Evolutionary conservation across 2,329 filamentous ascomycete genomes (phyloP).

Genomic region (Colletotrichum godetiae): DNA sequence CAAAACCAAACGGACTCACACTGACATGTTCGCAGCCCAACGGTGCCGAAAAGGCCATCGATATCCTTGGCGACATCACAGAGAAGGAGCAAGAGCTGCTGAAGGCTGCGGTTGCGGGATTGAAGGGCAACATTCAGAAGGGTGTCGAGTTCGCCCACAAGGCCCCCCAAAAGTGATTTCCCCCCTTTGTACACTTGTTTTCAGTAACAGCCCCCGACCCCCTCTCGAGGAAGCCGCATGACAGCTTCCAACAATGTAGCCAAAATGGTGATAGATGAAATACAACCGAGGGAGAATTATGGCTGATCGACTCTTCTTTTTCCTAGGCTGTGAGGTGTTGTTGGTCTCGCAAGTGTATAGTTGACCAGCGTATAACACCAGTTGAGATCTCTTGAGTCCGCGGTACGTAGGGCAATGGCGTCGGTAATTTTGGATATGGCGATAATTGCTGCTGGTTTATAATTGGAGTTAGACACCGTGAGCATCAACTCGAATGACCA

Average conservation of each 20-base stretch:
- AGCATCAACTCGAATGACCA: slow-evolving; percentile 13
- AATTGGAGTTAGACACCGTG: slow-evolving; percentile 19
- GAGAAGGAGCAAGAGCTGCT: slow-evolving; percentile 92
- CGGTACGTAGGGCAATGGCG: slow-evolving; percentile 8
- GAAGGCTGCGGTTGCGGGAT: slow-evolving; percentile 77
- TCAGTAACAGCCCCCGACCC: slow-evolving; percentile 11
- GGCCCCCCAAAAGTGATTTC: slow-evolving; percentile 87
- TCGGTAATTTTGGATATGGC: slow-evolving; percentile 21
- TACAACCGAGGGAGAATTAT: slow-evolving; percentile 37
- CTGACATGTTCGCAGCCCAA: slow-evolving; percentile 67
- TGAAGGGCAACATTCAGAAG: slow-evolving; percentile 95
- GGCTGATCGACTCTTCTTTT: slow-evolving; percentile 43
- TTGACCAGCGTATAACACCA: slow-evolving; percentile 9
- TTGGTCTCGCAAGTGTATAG: slow-evolving; percentile 23
- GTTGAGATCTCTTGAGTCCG: slow-evolving; percentile 14
- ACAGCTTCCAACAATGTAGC: slow-evolving; percentile 36
- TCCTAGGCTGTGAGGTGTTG: slow-evolving; percentile 43
- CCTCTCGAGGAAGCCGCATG: slow-evolving; percentile 18
- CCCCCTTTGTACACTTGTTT: slow-evolving; percentile 41
- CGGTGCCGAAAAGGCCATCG: slow-evolving; percentile 86
- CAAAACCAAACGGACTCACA: slow-evolving; percentile 35
- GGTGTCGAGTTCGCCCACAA: slow-evolving; percentile 90
- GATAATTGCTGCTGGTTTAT: slow-evolving; percentile 10
- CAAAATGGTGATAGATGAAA: slow-evolving; percentile 36
- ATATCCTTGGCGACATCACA: slow-evolving; percentile 81